Percentiles rank a stretch among this genome's conserved stretches.
These are phyloP conservation scores for Populus ilicifolia DNA, from an alignment of 345 rosid species.

Conservation along the genomic window DNA sequence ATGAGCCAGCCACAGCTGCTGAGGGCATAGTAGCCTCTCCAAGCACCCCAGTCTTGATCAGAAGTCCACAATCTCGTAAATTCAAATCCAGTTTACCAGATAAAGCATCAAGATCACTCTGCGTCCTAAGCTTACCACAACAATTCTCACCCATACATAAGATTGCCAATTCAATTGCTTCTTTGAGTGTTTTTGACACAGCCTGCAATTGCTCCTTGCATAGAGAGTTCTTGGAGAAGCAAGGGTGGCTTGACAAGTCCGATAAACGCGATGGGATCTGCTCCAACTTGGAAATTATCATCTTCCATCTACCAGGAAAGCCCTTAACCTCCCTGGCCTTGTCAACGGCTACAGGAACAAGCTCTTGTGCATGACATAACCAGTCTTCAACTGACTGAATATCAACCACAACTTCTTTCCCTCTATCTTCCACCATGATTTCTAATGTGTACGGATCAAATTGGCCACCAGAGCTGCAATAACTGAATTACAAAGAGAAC, in stretches of 20 bases:
- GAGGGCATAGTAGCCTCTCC: constrained; percentile 60
- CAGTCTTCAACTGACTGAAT: constrained; percentile 62
- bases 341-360: constrained; percentile 56
- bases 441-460: constrained; percentile 26
- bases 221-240: constrained; percentile 73
- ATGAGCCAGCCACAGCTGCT: constrained; percentile 32
- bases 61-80: constrained; percentile 73
- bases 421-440: constrained; percentile 52
- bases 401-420: constrained; percentile 24
- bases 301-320: constrained; percentile 85
- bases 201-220: constrained; percentile 88
- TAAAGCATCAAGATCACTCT: constrained; percentile 87
- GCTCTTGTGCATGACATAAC: constrained; percentile 60
- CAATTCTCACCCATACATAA: constrained; percentile 59
- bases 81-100: constrained; percentile 74
- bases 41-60: constrained; percentile 89
- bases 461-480: constrained; percentile 22
- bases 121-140: constrained; percentile 89
- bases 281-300: constrained; percentile 71
- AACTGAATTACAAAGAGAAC: constrained; percentile 27
- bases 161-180: constrained; percentile 47
- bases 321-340: constrained; percentile 62
- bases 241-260: constrained; percentile 90
- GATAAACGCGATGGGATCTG: constrained; percentile 73
- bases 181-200: constrained; percentile 54